A percentile compares a stretch with the other conserved stretches of the same genome.
phyloP scores from a whole-genome alignment of 176 grass and related monocot genomes.

The Rhynchospora tenuis region DNA sequence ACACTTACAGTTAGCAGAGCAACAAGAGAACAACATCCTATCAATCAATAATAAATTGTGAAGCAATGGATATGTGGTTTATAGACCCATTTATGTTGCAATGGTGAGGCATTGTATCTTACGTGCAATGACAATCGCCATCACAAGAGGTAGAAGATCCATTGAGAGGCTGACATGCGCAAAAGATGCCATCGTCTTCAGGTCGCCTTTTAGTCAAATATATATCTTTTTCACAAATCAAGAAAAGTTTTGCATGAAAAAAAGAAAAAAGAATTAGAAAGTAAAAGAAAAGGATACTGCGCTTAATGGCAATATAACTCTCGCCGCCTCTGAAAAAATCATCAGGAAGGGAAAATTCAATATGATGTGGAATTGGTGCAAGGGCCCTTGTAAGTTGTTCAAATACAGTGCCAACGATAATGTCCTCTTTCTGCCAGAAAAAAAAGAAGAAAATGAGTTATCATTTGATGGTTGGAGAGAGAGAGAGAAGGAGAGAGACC shows the following conservation, averaged over 20 bases:
- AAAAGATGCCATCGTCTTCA: conserved; percentile 93
- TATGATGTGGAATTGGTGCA: neutral
- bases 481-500: neutral
- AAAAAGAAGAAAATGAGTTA: neutral
- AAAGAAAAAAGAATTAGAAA: neutral
- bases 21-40: conserved; percentile 96
- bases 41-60: conserved; percentile 6
- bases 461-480: too few species aligned
- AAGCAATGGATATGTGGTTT: neutral
- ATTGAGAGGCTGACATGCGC: conserved; percentile 50
- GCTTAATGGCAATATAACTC: conserved; percentile 20
- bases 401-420: neutral
- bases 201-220: conserved; percentile 64
- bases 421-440: neutral
- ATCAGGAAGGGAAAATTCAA: conserved; percentile 28
- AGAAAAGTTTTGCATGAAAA: too few species aligned
- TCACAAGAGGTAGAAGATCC: conserved; percentile 52
- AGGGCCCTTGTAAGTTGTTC: conserved; percentile 6
- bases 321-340: conserved; percentile 20
- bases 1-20: conserved; percentile 84
- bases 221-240: conserved; percentile 48
- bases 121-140: conserved; percentile 85
- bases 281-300: conserved; percentile 17
- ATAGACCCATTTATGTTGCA: neutral
- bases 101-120: neutral